Percentiles rank a stretch among this genome's conserved stretches.
phyloP scores from a whole-genome alignment of 116 monocot genomes.

The Trichopus zeylanicus region DNA sequence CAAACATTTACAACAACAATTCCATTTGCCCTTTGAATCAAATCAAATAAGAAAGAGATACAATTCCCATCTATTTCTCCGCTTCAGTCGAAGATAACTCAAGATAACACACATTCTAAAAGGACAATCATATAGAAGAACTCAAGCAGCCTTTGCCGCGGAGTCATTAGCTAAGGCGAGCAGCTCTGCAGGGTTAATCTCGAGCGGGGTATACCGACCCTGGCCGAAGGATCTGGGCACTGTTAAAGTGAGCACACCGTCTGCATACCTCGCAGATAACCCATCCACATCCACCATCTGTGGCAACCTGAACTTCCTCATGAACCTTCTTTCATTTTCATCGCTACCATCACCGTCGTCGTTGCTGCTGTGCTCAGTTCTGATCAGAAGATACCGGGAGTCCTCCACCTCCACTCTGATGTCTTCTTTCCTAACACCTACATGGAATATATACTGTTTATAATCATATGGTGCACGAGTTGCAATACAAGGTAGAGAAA shows the following conservation, averaged over 20 bases:
- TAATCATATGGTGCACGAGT: neutral
- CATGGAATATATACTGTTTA: neutral
- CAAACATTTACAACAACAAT: no score
- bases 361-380: conserved; percentile 25
- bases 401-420: conserved; percentile 80
- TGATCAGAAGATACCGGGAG: conserved; percentile 48
- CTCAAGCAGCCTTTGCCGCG: neutral
- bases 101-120: no score
- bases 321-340: conserved; percentile 27
- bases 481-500: no score
- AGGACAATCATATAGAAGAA: no score
- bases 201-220: neutral
- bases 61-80: conserved; percentile 2
- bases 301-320: conserved; percentile 74
- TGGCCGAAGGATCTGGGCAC: conserved; percentile 20
- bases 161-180: neutral
- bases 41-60: no score
- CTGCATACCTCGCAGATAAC: conserved; percentile 43
- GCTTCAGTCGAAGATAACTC: no score
- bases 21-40: no score
- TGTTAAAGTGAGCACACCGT: conserved; percentile 48
- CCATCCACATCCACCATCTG: conserved; percentile 38
- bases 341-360: neutral
- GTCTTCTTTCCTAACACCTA: conserved; percentile 62
- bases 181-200: no score